Percentiles rank a stretch among this genome's conserved stretches.
Evolutionary conservation across 2,329 filamentous ascomycete genomes (phyloP).

Genomic region (Monosporascus ibericus): DNA sequence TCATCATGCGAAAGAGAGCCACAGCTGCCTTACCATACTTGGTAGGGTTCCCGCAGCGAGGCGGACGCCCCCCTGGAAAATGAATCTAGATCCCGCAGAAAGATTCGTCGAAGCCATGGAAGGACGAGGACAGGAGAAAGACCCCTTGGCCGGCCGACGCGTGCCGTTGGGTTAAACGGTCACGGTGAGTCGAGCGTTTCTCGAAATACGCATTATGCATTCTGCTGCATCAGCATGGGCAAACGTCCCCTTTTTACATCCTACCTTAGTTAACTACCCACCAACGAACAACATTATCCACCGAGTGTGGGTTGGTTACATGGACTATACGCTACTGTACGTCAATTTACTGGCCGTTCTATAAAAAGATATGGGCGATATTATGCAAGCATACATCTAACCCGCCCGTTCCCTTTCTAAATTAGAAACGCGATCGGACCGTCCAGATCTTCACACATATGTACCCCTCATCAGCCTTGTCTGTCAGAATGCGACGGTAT

Average conservation of each 20-base stretch:
- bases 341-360: neutral
- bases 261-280: neutral
- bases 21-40: conserved; percentile 2
- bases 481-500: neutral
- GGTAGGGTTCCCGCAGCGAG: neutral
- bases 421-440: too few relatives aligned
- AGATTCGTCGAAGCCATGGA: conserved; percentile 33
- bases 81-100: conserved; percentile 30
- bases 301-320: neutral
- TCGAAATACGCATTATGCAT: too few relatives aligned
- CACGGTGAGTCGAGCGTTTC: too few relatives aligned
- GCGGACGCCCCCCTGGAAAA: too few relatives aligned
- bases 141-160: conserved; percentile 2
- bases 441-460: neutral
- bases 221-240: too few relatives aligned
- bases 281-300: too few relatives aligned
- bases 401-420: too few relatives aligned
- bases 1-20: conserved; percentile 36
- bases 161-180: too few relatives aligned
- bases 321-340: neutral
- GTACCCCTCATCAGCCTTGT: neutral
- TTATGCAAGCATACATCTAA: too few relatives aligned
- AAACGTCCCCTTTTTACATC: neutral
- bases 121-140: conserved; percentile 7
- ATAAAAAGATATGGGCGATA: neutral